Evolutionary conservation across 1,284 basidiomycete species (phyloP).

Genomic region (Naganishia cerealis): DNA sequence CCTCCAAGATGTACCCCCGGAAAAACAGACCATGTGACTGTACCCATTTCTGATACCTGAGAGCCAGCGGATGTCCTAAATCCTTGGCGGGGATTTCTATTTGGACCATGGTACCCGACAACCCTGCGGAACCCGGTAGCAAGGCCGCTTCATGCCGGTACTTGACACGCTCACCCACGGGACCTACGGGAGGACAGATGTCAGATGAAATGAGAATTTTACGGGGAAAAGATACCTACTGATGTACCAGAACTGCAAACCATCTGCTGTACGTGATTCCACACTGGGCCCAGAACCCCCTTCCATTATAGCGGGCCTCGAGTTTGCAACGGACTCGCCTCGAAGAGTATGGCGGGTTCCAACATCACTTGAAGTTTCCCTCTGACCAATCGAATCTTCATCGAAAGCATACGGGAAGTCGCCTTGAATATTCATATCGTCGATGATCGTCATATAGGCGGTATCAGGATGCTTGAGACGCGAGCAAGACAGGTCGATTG

Average conservation of each 20-base stretch:
- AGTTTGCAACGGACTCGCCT: background rate
- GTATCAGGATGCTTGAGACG: background rate
- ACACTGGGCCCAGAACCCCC: background rate
- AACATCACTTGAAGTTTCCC: no score
- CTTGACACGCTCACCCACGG: conserved; percentile 38
- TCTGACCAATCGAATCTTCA: no score
- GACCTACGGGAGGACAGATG: conserved; percentile 34
- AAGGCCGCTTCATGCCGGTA: conserved; percentile 39
- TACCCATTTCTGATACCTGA: conserved; percentile 16
- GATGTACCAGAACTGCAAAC: conserved; percentile 52
- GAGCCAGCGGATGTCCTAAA: conserved; percentile 18
- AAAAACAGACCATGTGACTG: conserved; percentile 35
- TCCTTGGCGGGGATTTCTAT: conserved; percentile 23
- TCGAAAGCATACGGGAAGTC: background rate
- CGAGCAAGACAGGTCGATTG: background rate
- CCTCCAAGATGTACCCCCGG: conserved; percentile 47
- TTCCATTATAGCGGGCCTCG: background rate
- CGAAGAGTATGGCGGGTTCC: background rate
- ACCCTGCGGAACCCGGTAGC: conserved; percentile 46
- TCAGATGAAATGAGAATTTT: background rate
- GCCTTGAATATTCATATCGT: conserved; percentile 3
- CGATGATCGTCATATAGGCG: conserved; percentile 3
- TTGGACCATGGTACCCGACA: conserved; percentile 35
- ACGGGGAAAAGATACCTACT: conserved; percentile 36
- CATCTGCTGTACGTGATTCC: conserved; percentile 28